These are phyloP conservation scores for Marasmius fiardii DNA, from an alignment of 1,284 basidiomycete genomes.

Conservation along the genomic window DNA sequence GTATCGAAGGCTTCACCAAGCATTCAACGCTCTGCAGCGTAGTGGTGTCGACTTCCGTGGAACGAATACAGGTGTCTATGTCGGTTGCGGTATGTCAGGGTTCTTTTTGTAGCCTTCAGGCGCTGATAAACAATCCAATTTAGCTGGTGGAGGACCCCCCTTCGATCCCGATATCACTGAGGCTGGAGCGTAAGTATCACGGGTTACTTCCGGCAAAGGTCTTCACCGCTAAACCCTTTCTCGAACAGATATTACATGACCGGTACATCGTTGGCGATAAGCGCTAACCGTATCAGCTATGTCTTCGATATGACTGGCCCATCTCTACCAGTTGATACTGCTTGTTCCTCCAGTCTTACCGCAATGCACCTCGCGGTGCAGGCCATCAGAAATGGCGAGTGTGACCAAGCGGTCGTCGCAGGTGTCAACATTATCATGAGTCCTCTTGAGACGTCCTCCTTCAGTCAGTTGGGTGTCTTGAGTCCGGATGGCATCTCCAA, in stretches of 20 bases:
- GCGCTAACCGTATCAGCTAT: slow-evolving; percentile 4
- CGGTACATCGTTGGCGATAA: slow-evolving; percentile 1
- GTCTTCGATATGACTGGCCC: slow-evolving; percentile 25
- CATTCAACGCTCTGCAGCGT: slow-evolving; percentile 1
- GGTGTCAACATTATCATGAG: slow-evolving; percentile 18
- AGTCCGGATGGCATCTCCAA: slow-evolving; percentile 3
- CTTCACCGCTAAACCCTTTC: not conserved
- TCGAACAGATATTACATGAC: slow-evolving; percentile 4
- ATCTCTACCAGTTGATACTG: slow-evolving; percentile 46
- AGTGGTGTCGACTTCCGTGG: slow-evolving; percentile 3
- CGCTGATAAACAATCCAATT: not conserved
- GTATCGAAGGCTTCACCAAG: not conserved
- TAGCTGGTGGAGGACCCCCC: not conserved
- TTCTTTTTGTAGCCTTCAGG: not conserved
- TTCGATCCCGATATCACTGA: slow-evolving; percentile 2
- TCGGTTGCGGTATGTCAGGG: not conserved
- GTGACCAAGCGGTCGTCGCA: slow-evolving; percentile 46
- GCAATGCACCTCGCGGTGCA: slow-evolving; percentile 47
- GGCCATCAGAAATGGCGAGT: slow-evolving; percentile 39
- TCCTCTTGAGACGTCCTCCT: not conserved
- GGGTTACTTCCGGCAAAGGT: not conserved
- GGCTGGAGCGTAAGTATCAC: not conserved
- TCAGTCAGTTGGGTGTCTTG: slow-evolving; percentile 3
- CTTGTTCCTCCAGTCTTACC: slow-evolving; percentile 44
- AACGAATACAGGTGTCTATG: slow-evolving; percentile 4